Evolutionary conservation across 345 rosid genomes (phyloP).

Genomic region (Pelargonium nanum): DNA sequence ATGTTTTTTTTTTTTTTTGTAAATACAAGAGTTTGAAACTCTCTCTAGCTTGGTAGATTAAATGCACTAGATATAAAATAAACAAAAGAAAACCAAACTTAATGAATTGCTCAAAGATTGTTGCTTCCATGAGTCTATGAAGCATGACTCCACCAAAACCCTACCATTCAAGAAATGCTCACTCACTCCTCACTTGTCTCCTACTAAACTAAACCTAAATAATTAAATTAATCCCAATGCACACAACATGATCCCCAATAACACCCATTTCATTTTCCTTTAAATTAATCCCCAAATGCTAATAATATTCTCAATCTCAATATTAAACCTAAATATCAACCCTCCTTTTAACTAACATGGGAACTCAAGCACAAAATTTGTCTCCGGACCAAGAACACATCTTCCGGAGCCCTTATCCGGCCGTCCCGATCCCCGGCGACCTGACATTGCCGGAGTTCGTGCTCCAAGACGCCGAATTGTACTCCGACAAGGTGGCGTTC

Average conservation of each 20-base stretch:
- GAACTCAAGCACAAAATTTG: background rate
- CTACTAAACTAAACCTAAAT: background rate
- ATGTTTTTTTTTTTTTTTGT: too few relatives aligned
- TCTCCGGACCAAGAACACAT: conserved; percentile 26
- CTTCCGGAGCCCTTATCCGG: conserved; percentile 52
- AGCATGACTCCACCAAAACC: background rate
- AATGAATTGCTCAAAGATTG: too few relatives aligned
- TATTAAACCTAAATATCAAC: background rate
- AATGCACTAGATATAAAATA: too few relatives aligned
- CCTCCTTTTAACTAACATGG: conserved; percentile 12
- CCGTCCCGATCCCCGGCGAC: conserved; percentile 53
- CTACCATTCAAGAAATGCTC: background rate
- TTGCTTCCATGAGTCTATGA: background rate
- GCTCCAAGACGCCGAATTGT: conserved; percentile 62
- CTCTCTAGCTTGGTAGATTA: too few relatives aligned
- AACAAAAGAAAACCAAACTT: too few relatives aligned
- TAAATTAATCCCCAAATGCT: background rate
- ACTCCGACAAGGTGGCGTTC: conserved; percentile 64
- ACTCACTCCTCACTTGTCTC: too few relatives aligned
- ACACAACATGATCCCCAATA: background rate
- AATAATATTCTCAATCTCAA: too few relatives aligned
- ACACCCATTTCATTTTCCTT: background rate
- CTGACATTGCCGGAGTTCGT: conserved; percentile 73
- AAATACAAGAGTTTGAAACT: too few relatives aligned
- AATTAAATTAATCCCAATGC: too few relatives aligned